A percentile compares a stretch with the other conserved stretches of the same genome.
Evolutionary conservation across 2,329 filamentous ascomycete species (phyloP).

Genomic region (Ascocoryne sarcoides): DNA sequence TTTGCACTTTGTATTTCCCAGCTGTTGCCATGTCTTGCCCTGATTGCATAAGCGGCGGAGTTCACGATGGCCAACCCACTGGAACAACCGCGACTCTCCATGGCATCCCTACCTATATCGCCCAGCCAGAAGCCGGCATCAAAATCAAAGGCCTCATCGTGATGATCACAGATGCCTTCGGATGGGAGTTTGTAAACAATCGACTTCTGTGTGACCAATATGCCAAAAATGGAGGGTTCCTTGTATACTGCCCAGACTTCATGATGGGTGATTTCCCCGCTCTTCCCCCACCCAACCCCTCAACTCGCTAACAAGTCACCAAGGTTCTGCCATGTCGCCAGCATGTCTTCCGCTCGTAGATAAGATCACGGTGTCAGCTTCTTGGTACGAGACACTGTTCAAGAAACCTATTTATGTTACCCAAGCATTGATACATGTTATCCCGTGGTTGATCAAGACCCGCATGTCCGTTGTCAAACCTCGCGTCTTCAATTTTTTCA

Average conservation of each 20-base stretch:
- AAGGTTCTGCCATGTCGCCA: slow-evolving; percentile 14
- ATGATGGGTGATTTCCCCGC: slow-evolving; percentile 34
- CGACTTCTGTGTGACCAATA: slow-evolving; percentile 40
- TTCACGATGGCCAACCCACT: slow-evolving; percentile 32
- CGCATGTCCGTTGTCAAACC: slow-evolving; percentile 17
- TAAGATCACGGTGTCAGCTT: slow-evolving; percentile 14
- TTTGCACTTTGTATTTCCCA: too few species aligned
- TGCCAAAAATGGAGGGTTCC: slow-evolving; percentile 35
- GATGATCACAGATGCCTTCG: slow-evolving; percentile 42
- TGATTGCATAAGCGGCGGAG: slow-evolving; percentile 31
- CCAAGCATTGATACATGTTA: slow-evolving; percentile 29
- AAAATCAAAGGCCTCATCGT: slow-evolving; percentile 36
- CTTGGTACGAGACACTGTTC: slow-evolving; percentile 18
- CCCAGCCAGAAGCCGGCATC: slow-evolving; percentile 27
- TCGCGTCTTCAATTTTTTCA: slow-evolving; percentile 32
- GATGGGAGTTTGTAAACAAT: slow-evolving; percentile 40
- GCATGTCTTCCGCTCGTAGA: slow-evolving; percentile 12
- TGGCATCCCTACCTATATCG: slow-evolving; percentile 37
- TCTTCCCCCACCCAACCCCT: neutral
- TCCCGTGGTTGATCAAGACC: slow-evolving; percentile 24
- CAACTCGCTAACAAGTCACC: neutral
- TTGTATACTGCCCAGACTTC: slow-evolving; percentile 43
- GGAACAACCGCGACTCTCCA: slow-evolving; percentile 36
- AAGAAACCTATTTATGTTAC: slow-evolving; percentile 34
- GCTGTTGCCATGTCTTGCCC: slow-evolving; percentile 19